Conservation (phyloP, 345 rosid species). For the Barbarea vulgaris region DNA sequence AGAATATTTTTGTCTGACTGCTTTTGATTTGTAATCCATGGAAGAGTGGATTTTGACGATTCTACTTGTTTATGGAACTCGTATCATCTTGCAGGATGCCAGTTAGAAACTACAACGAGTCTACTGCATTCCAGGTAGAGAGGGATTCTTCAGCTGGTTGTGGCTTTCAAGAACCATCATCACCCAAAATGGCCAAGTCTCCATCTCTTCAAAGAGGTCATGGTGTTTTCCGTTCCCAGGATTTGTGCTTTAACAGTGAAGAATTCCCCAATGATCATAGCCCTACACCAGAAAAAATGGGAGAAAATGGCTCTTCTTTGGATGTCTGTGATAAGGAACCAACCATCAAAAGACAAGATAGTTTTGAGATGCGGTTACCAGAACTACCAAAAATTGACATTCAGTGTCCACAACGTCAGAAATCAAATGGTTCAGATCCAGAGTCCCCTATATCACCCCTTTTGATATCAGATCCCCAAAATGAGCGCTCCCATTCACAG, state of each 20-base stretch:
- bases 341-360: constrained; percentile 93
- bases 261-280: constrained; percentile 73
- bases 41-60: constrained; percentile 22
- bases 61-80: constrained; percentile 20
- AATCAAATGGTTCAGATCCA: constrained; percentile 91
- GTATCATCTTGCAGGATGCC: constrained; percentile 78
- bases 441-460: constrained; percentile 99
- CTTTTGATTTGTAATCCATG: neutral
- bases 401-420: constrained; percentile 60
- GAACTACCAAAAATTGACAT: constrained; percentile 94
- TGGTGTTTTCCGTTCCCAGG: constrained; percentile 58
- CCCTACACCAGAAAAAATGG: constrained; percentile 78
- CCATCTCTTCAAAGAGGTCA: constrained; percentile 94
- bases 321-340: constrained; percentile 83
- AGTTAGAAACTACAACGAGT: constrained; percentile 63
- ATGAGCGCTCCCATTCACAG: constrained; percentile 98
- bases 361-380: constrained; percentile 95
- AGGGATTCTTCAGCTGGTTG: constrained; percentile 85
- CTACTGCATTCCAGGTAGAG: constrained; percentile 77
- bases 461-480: constrained; percentile 95
- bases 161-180: constrained; percentile 85
- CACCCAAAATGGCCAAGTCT: constrained; percentile 84
- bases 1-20: constrained; percentile 12
- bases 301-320: constrained; percentile 65
- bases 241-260: constrained; percentile 58